A percentile compares a stretch with the other conserved stretches of the same genome.
phyloP scores from a whole-genome alignment of 2,329 filamentous ascomycete species.

The Thielaviopsis punctulata region DNA sequence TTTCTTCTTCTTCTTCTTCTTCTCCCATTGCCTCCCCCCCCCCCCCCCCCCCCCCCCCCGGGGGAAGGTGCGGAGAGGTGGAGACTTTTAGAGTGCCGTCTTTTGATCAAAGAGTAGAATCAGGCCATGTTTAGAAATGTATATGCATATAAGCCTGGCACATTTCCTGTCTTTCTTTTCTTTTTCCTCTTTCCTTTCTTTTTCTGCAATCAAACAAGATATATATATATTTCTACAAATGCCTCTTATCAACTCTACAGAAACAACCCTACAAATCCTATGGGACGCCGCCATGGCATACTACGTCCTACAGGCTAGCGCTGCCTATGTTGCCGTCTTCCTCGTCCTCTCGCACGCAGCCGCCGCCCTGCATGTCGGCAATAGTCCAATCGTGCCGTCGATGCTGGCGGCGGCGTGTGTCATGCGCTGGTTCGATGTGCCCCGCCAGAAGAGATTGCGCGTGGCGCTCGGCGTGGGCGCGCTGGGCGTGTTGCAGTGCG shows the following conservation, averaged over 20 bases:
- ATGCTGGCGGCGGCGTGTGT: not conserved
- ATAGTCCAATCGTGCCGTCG: too few relatives aligned
- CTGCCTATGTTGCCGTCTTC: conserved; percentile 16
- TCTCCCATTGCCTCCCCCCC: too few relatives aligned
- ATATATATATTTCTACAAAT: not conserved
- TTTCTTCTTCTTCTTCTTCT: too few relatives aligned
- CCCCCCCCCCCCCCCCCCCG: too few relatives aligned
- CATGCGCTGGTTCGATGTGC: not conserved
- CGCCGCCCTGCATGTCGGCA: too few relatives aligned
- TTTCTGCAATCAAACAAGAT: not conserved
- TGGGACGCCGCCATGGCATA: conserved; percentile 22
- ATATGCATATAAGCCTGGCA: too few relatives aligned
- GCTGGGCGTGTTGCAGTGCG: not conserved
- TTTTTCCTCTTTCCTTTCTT: not conserved
- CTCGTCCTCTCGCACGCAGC: conserved; percentile 12
- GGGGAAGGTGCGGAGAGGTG: too few relatives aligned
- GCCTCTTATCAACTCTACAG: conserved; percentile 18
- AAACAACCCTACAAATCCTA: conserved; percentile 21
- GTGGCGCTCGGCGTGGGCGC: not conserved
- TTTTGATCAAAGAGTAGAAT: too few relatives aligned
- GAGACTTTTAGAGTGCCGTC: too few relatives aligned
- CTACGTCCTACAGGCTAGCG: conserved; percentile 19
- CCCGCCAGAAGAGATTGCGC: not conserved
- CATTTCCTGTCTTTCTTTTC: not conserved
- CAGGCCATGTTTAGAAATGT: too few relatives aligned